Conservation (phyloP, 1,284 basidiomycete genomes). For the Apiotrichum porosum region DNA sequence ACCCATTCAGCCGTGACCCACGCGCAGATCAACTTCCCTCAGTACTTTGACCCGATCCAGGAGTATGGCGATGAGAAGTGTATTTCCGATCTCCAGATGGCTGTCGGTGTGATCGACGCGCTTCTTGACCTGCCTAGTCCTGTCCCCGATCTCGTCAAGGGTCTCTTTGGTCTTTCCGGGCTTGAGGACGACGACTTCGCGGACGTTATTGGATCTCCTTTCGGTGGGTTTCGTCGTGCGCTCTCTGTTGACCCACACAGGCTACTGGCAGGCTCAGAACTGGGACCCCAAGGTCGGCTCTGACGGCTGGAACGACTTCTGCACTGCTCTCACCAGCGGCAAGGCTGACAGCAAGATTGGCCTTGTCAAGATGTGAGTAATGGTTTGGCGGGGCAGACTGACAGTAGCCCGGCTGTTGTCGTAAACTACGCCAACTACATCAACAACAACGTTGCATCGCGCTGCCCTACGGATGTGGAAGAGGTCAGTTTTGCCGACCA, state of each 20-base stretch:
- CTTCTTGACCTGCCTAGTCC: slow-evolving; percentile 54
- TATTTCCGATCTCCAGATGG: slow-evolving; percentile 61
- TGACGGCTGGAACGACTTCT: slow-evolving; percentile 54
- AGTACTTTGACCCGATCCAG: slow-evolving; percentile 81
- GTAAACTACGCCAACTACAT: slow-evolving; percentile 74
- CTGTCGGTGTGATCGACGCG: slow-evolving; percentile 61
- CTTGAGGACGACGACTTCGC: slow-evolving; percentile 74
- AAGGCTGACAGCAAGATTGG: slow-evolving; percentile 30
- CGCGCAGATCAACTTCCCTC: slow-evolving; percentile 53
- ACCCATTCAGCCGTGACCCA: slow-evolving; percentile 45
- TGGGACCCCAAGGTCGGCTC: slow-evolving; percentile 64
- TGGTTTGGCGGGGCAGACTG: no score
- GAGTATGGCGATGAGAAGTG: slow-evolving; percentile 67
- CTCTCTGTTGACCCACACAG: slow-evolving; percentile 14
- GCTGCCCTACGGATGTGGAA: slow-evolving; percentile 59
- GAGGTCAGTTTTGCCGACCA: slow-evolving; percentile 54
- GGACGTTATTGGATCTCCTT: slow-evolving; percentile 55
- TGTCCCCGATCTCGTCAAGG: slow-evolving; percentile 57
- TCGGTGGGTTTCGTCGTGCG: slow-evolving; percentile 17
- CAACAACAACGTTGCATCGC: slow-evolving; percentile 61
- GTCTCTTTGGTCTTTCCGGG: slow-evolving; percentile 64
- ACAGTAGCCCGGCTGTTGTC: slow-evolving; percentile 51
- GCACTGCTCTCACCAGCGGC: slow-evolving; percentile 55
- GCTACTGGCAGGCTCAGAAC: slow-evolving; percentile 60
- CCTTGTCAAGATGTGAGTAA: slow-evolving; percentile 33